These are phyloP conservation scores for Neurospora sp. DNA, from an alignment of 495 filamentous ascomycete species.

Conservation along the genomic window DNA sequence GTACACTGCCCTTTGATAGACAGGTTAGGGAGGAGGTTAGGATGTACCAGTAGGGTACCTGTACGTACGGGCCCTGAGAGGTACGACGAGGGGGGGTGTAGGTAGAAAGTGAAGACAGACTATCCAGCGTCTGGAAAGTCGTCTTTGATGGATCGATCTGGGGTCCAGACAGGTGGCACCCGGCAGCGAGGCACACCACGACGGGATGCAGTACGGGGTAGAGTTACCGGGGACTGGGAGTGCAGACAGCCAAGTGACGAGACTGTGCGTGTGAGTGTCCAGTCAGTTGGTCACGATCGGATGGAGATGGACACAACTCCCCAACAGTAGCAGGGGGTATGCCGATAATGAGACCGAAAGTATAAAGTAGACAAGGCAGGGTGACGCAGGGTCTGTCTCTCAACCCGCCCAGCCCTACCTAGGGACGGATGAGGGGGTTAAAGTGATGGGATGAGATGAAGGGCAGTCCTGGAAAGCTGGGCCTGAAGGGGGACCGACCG, in stretches of 20 bases:
- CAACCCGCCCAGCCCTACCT: neutral
- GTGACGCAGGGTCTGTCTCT: neutral
- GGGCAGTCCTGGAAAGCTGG: neutral
- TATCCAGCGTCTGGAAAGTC: neutral
- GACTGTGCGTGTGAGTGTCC: neutral
- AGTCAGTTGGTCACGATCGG: neutral
- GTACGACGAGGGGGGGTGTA: neutral
- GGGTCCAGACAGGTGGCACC: slow-evolving; percentile 8
- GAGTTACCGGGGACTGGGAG: slow-evolving; percentile 2
- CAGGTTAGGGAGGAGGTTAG: neutral
- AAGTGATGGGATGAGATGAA: neutral
- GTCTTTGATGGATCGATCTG: slow-evolving; percentile 8
- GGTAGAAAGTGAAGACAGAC: neutral
- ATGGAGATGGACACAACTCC: neutral
- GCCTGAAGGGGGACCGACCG: neutral
- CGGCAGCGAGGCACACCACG: slow-evolving; percentile 1
- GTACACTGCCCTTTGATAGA: neutral
- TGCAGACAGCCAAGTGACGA: neutral
- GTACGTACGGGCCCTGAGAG: neutral
- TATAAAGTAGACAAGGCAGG: neutral
- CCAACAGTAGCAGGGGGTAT: neutral
- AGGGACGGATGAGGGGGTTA: neutral
- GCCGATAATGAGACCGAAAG: neutral
- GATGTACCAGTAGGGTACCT: neutral
- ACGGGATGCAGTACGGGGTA: neutral